Conservation (phyloP, 129 eudicot genomes). For the Dittrichia graveolens region DNA sequence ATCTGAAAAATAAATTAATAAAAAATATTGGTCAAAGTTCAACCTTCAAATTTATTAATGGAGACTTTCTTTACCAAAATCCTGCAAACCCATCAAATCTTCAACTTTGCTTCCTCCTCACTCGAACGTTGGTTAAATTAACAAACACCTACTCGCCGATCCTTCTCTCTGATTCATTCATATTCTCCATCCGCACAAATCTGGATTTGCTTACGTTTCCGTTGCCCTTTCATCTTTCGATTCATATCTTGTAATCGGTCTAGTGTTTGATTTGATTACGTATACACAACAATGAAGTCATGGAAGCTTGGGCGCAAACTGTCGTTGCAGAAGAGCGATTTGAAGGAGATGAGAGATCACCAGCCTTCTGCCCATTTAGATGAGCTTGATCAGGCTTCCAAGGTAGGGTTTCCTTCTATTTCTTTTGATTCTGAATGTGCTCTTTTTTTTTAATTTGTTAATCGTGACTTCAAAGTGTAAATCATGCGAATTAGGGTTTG, state of each 20-base stretch:
- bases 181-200: not conserved
- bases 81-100: conserved; percentile 25
- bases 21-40: conserved; percentile 23
- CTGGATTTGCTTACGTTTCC: not conserved
- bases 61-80: conserved; percentile 19
- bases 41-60: conserved; percentile 25
- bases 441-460: no score
- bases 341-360: conserved; percentile 54
- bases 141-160: conserved; percentile 4
- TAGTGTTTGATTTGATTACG: conserved; percentile 1
- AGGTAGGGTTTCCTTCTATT: conserved; percentile 46
- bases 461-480: not conserved
- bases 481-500: conserved; percentile 32
- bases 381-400: conserved; percentile 68
- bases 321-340: conserved; percentile 58
- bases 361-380: conserved; percentile 54
- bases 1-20: not conserved
- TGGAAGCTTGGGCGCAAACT: conserved; percentile 57
- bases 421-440: not conserved
- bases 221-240: not conserved
- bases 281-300: conserved; percentile 53
- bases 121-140: conserved; percentile 20
- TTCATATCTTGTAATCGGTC: not conserved
- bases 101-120: conserved; percentile 16
- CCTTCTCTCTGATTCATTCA: not conserved